Conservation (phyloP, 2,329 filamentous ascomycete species). For the Xylaria sp. region DNA sequence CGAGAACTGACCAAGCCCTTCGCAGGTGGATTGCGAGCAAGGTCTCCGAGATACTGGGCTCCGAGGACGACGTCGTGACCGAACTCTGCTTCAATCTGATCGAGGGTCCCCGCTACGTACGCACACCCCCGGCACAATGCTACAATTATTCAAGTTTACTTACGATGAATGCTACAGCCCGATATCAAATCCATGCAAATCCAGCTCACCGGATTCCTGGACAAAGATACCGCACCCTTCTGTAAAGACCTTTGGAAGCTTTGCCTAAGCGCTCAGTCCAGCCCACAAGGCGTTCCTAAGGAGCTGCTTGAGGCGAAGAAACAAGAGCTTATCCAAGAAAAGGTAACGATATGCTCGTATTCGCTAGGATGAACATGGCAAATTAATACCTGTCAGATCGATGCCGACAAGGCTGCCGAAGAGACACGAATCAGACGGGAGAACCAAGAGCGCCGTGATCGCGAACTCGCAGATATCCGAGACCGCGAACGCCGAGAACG, state of each 20-base stretch:
- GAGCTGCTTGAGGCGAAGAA: constrained; percentile 97
- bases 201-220: constrained; percentile 90
- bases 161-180: constrained; percentile 60
- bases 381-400: constrained; percentile 57
- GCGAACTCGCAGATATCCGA: constrained; percentile 68
- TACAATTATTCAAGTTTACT: constrained; percentile 10
- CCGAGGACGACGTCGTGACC: constrained; percentile 93
- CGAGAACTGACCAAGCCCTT: constrained; percentile 15
- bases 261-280: constrained; percentile 85
- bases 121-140: constrained; percentile 38
- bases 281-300: constrained; percentile 87
- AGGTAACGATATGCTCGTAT: constrained; percentile 62
- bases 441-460: constrained; percentile 70
- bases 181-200: constrained; percentile 96
- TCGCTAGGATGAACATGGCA: background rate
- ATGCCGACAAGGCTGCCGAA: constrained; percentile 81
- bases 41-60: constrained; percentile 85
- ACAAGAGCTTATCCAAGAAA: constrained; percentile 89
- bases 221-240: constrained; percentile 85
- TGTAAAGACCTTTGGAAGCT: constrained; percentile 94
- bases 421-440: constrained; percentile 72
- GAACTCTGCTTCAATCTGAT: constrained; percentile 74
- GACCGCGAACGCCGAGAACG: constrained; percentile 64
- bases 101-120: constrained; percentile 76
- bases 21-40: constrained; percentile 88